Evolutionary conservation across 2,329 filamentous ascomycete species (phyloP).

Genomic region (Ilyonectria robusta): DNA sequence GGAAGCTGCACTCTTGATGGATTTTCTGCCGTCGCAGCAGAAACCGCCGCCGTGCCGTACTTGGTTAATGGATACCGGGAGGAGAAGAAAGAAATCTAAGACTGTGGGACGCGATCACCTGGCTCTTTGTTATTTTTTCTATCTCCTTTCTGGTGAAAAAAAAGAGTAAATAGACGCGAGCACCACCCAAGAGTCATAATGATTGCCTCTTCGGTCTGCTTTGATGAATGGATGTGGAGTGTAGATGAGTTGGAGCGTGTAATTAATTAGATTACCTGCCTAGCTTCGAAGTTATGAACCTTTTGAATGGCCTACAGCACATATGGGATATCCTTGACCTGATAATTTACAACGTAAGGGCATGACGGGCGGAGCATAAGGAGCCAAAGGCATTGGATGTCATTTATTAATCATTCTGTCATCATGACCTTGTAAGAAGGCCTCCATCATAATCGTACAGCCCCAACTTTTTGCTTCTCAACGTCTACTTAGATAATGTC

Average conservation of each 20-base stretch:
- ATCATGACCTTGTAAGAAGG: slow-evolving; percentile 25
- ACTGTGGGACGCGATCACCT: slow-evolving; percentile 12
- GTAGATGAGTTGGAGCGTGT: slow-evolving; percentile 39
- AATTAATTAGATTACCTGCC: slow-evolving; percentile 20
- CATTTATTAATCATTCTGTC: slow-evolving; percentile 30
- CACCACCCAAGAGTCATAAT: slow-evolving; percentile 10
- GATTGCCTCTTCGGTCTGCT: slow-evolving; percentile 20
- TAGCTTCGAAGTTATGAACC: slow-evolving; percentile 9
- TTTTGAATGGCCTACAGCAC: background rate
- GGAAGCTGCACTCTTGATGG: slow-evolving; percentile 18
- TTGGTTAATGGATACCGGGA: background rate
- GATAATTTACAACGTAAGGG: slow-evolving; percentile 6
- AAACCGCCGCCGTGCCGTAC: background rate
- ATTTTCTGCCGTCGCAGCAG: background rate
- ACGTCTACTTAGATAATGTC: slow-evolving; percentile 49
- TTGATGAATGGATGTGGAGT: slow-evolving; percentile 41
- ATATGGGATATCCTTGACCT: background rate
- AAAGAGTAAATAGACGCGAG: slow-evolving; percentile 34
- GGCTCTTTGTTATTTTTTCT: slow-evolving; percentile 18
- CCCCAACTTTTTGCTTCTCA: background rate
- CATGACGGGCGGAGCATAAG: background rate
- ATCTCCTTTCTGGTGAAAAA: slow-evolving; percentile 14
- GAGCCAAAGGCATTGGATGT: background rate
- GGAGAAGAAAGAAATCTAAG: slow-evolving; percentile 4
- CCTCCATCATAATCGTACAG: slow-evolving; percentile 25